phyloP scores from a whole-genome alignment of 192 early-diverging fungal species.

The Spinellus fusiger region DNA sequence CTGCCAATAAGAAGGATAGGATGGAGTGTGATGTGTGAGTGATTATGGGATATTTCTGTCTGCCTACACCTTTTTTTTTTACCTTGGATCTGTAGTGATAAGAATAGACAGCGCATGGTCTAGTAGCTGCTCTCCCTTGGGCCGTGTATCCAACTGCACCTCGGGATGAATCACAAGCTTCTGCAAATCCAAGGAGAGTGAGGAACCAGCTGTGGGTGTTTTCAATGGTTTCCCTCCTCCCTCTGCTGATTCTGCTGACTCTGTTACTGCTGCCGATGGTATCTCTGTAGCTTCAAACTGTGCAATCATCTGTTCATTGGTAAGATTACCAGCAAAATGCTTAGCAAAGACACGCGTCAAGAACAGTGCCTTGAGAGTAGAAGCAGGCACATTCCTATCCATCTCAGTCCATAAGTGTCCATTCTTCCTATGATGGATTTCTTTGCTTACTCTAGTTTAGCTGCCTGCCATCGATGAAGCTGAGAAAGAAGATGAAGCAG shows the following conservation, averaged over 20 bases:
- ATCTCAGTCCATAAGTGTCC: background rate
- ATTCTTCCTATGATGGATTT: background rate
- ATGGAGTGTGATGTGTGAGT: background rate
- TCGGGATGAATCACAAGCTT: constrained; percentile 38
- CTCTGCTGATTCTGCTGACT: too few relatives aligned
- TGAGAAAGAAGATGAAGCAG: constrained; percentile 55
- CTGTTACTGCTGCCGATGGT: background rate
- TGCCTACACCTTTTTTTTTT: too few relatives aligned
- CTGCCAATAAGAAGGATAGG: constrained; percentile 18
- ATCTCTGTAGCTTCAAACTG: constrained; percentile 46
- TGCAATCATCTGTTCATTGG: constrained; percentile 41
- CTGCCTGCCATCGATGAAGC: constrained; percentile 41
- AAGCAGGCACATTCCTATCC: constrained; percentile 49
- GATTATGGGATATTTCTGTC: too few relatives aligned
- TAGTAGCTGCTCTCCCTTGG: constrained; percentile 53
- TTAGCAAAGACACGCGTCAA: constrained; percentile 58
- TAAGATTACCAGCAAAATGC: constrained; percentile 57
- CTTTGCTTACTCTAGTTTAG: constrained; percentile 31
- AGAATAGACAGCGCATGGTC: constrained; percentile 47
- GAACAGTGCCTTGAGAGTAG: constrained; percentile 65
- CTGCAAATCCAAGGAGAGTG: constrained; percentile 33
- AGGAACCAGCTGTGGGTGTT: too few relatives aligned
- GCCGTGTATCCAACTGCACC: constrained; percentile 34
- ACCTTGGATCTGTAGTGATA: constrained; percentile 52
- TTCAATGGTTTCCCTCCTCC: too few relatives aligned